phyloP scores from a whole-genome alignment of 495 filamentous ascomycete genomes.

The Hypoxylon subgilvum region DNA sequence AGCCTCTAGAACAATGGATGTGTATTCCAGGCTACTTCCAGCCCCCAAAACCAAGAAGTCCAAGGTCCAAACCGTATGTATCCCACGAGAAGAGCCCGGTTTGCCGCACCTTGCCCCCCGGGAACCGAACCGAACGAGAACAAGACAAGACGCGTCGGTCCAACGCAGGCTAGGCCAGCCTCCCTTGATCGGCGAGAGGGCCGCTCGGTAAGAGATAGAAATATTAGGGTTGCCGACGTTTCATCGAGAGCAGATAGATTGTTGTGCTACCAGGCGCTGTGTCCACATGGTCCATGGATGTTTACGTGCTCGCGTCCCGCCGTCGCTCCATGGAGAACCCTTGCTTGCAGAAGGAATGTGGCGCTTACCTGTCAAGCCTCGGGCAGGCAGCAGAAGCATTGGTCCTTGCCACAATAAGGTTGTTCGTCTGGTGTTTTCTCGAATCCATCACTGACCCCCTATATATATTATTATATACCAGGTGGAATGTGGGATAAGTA shows the following conservation, averaged over 20 bases:
- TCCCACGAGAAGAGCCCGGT: too few species aligned
- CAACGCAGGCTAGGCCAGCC: not conserved
- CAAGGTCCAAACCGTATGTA: not conserved
- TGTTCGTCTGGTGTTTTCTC: constrained; percentile 9
- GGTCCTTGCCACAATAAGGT: constrained; percentile 4
- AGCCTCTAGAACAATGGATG: too few species aligned
- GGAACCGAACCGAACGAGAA: too few species aligned
- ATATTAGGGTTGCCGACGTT: constrained; percentile 31
- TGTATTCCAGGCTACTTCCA: too few species aligned
- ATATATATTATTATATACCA: too few species aligned
- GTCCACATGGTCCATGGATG: too few species aligned
- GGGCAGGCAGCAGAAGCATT: constrained; percentile 12
- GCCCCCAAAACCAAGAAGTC: not conserved
- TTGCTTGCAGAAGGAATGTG: constrained; percentile 25
- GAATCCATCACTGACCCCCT: too few species aligned
- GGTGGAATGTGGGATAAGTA: too few species aligned
- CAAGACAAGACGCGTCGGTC: too few species aligned
- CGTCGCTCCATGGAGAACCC: constrained; percentile 22
- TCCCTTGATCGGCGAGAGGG: constrained; percentile 32
- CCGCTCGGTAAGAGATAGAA: constrained; percentile 12
- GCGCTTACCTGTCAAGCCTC: constrained; percentile 23
- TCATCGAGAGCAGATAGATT: constrained; percentile 19
- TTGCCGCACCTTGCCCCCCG: too few species aligned
- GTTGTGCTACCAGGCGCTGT: too few species aligned
- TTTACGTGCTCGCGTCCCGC: constrained; percentile 7